A percentile compares a stretch with the other conserved stretches of the same genome.
Evolutionary conservation across 139 green algal genomes (phyloP).

Genomic region (Auxenochlorella pyrenoidosa): DNA sequence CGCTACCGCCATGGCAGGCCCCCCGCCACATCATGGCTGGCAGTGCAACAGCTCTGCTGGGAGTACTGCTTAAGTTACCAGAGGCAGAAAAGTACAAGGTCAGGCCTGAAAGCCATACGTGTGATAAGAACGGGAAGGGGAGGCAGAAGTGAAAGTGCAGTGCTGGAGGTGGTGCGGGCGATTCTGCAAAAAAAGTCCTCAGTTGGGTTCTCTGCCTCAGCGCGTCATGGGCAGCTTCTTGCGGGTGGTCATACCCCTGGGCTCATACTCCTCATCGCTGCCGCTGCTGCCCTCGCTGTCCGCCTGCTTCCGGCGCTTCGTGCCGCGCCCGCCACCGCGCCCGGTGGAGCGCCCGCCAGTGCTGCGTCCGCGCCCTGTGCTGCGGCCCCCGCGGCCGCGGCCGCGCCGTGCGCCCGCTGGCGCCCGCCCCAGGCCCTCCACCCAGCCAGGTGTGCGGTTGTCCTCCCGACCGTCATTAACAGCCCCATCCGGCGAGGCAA

Average conservation of each 20-base stretch:
- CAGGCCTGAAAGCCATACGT: neutral
- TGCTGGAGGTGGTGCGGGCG: too few species aligned
- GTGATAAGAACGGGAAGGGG: neutral
- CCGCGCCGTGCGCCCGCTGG: neutral
- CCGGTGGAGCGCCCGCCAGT: neutral
- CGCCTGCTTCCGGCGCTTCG: slow-evolving; percentile 9
- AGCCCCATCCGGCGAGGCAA: neutral
- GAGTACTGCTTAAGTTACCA: too few species aligned
- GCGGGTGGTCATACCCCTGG: neutral
- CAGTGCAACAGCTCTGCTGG: too few species aligned
- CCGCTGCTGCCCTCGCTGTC: neutral
- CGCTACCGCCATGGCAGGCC: too few species aligned
- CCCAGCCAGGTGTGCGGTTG: slow-evolving; percentile 22
- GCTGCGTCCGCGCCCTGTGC: neutral
- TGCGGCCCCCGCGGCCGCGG: neutral
- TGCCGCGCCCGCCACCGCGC: neutral
- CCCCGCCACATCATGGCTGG: too few species aligned
- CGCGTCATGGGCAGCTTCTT: slow-evolving; percentile 27
- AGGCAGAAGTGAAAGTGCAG: neutral
- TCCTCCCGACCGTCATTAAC: neutral
- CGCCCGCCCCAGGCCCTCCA: slow-evolving; percentile 26
- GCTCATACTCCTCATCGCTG: neutral
- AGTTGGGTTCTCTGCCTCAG: neutral
- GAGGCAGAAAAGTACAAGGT: neutral
- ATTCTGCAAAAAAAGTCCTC: too few species aligned